phyloP scores from a whole-genome alignment of 2,329 filamentous ascomycete genomes.

The Sporothrix brunneoviolacea region DNA sequence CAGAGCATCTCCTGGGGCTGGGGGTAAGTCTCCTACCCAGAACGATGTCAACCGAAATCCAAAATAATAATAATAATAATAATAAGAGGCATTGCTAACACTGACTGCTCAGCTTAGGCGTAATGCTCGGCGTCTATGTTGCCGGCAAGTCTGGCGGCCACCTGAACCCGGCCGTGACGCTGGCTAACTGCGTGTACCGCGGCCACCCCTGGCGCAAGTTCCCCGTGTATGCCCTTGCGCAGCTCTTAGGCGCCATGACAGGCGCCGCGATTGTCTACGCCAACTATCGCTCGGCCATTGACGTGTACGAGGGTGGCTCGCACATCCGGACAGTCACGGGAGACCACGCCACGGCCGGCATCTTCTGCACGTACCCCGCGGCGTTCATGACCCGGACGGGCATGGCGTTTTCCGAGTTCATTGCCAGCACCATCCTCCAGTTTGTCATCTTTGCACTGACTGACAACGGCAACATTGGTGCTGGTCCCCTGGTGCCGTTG shows the following conservation, averaged over 20 bases:
- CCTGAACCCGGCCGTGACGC: conserved; percentile 46
- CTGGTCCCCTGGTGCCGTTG: conserved; percentile 39
- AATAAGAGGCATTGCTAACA: background rate
- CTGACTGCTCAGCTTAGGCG: conserved; percentile 45
- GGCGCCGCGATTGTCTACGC: conserved; percentile 49
- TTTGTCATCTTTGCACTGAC: conserved; percentile 52
- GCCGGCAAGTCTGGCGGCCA: conserved; percentile 37
- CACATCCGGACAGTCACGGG: conserved; percentile 29
- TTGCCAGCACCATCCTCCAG: conserved; percentile 50
- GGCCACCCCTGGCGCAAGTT: conserved; percentile 54
- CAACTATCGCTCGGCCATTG: conserved; percentile 46
- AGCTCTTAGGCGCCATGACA: conserved; percentile 50
- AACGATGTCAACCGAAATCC: background rate
- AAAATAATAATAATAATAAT: background rate
- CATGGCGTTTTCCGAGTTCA: conserved; percentile 53
- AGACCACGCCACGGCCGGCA: conserved; percentile 44
- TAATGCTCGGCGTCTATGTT: conserved; percentile 64
- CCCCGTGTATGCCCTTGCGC: conserved; percentile 48
- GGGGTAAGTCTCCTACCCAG: conserved; percentile 39
- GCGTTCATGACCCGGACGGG: conserved; percentile 45
- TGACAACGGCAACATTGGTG: conserved; percentile 53
- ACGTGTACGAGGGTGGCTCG: conserved; percentile 21
- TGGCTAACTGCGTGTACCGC: conserved; percentile 44
- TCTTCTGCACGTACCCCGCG: conserved; percentile 48
- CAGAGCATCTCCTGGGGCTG: conserved; percentile 45